Conservation (phyloP, 2,329 filamentous ascomycete genomes). For the Pseudonectria buxi region DNA sequence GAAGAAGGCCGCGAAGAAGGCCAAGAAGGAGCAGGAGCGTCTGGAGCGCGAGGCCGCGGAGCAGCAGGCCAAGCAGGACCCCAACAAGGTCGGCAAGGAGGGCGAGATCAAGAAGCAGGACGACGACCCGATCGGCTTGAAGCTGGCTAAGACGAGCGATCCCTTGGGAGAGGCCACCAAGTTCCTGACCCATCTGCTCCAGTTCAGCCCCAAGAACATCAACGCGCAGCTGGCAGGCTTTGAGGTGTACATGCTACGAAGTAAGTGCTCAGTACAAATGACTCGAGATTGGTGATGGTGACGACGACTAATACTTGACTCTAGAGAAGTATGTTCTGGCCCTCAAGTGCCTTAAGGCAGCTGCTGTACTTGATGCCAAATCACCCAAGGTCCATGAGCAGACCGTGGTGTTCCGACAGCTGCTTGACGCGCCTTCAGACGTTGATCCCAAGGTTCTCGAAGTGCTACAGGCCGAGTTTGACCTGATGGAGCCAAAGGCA, state of each 20-base stretch:
- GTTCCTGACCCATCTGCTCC: slow-evolving; percentile 73
- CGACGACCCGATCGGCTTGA: slow-evolving; percentile 75
- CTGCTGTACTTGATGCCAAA: slow-evolving; percentile 59
- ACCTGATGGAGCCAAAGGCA: slow-evolving; percentile 48
- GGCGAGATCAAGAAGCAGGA: slow-evolving; percentile 79
- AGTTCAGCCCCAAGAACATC: slow-evolving; percentile 73
- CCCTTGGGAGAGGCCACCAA: slow-evolving; percentile 83
- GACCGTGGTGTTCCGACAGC: slow-evolving; percentile 59
- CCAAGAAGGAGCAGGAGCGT: slow-evolving; percentile 62
- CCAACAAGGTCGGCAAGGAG: slow-evolving; percentile 65
- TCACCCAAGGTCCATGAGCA: slow-evolving; percentile 73
- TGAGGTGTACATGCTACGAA: slow-evolving; percentile 77
- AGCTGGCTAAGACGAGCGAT: slow-evolving; percentile 72
- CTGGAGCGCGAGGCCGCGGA: slow-evolving; percentile 73
- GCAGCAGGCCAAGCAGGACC: slow-evolving; percentile 71
- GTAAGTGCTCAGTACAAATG: slow-evolving; percentile 45
- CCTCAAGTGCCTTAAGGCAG: slow-evolving; percentile 74
- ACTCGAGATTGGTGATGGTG: neutral
- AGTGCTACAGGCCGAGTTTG: slow-evolving; percentile 63
- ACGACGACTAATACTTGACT: slow-evolving; percentile 2
- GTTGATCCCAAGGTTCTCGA: slow-evolving; percentile 59
- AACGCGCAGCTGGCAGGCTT: slow-evolving; percentile 81
- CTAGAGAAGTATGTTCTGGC: slow-evolving; percentile 82
- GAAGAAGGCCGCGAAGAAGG: slow-evolving; percentile 87
- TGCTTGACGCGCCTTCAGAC: slow-evolving; percentile 49